Conservation (phyloP, 306 rosid genomes). For the Sesbania bispinosa region DNA sequence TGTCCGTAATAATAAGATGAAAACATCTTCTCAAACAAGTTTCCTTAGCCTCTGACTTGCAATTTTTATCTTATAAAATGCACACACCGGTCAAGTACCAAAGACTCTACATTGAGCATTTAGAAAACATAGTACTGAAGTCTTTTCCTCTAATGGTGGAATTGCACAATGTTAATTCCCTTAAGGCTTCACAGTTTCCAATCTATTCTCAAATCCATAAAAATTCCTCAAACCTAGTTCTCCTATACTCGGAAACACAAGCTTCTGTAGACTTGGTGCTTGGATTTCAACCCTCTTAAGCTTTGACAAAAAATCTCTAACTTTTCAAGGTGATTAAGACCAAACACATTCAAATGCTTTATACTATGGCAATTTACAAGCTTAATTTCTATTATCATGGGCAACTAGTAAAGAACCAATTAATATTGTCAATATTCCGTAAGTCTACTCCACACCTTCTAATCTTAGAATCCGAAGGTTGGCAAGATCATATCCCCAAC, state of each 20-base stretch:
- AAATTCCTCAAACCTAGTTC: background rate
- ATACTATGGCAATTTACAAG: background rate
- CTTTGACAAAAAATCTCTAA: background rate
- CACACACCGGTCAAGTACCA: background rate
- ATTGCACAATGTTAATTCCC: background rate
- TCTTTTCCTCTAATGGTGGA: background rate
- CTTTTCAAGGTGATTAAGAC: background rate
- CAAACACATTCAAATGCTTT: background rate
- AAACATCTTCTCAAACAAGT: background rate
- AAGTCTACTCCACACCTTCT: background rate
- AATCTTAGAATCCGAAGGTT: background rate
- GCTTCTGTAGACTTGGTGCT: background rate
- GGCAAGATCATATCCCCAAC: background rate
- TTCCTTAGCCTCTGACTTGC: background rate
- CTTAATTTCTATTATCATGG: background rate
- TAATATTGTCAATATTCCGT: background rate
- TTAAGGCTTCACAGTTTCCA: background rate
- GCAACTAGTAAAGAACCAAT: background rate
- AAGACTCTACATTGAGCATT: background rate
- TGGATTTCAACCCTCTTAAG: background rate
- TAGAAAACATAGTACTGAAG: background rate
- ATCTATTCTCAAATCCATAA: too few relatives aligned
- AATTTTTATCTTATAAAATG: background rate
- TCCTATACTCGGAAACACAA: background rate
- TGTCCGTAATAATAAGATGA: background rate